Conservation (phyloP, 129 eudicot genomes). For the Gnaphalium uliginosum region DNA sequence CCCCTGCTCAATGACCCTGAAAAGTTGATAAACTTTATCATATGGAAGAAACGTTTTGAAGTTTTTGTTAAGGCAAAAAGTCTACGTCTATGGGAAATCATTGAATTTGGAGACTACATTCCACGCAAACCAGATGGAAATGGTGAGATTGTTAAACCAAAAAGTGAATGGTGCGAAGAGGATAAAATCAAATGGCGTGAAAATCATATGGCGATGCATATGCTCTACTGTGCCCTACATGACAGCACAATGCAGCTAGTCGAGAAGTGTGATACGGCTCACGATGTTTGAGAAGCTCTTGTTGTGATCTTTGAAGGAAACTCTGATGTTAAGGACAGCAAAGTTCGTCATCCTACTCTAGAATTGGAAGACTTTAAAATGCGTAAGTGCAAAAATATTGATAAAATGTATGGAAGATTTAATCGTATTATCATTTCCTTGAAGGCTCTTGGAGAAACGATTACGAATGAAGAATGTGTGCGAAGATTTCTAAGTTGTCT, state of each 20-base stretch:
- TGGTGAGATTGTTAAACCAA: not conserved
- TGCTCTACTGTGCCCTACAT: conserved; percentile 4
- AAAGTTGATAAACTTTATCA: not conserved
- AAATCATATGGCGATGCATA: not conserved
- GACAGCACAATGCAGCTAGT: not conserved
- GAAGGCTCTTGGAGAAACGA: not conserved
- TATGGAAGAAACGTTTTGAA: conserved; percentile 3
- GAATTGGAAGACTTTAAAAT: not conserved
- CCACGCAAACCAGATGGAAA: not conserved
- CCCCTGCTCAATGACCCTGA: not conserved
- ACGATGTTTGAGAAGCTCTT: conserved; percentile 5
- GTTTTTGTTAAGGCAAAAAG: not conserved
- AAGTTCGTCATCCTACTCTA: not conserved
- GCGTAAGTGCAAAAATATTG: not conserved
- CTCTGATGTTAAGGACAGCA: not conserved
- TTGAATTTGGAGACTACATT: not conserved
- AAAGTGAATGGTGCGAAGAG: not conserved
- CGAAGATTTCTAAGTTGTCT: not conserved
- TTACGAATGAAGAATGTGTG: not conserved
- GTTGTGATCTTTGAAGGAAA: not conserved
- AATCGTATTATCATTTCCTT: not conserved
- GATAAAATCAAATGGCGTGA: not conserved
- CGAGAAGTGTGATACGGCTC: not conserved
- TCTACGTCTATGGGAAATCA: not conserved
- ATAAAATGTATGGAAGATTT: not conserved